A percentile compares a stretch with the other conserved stretches of the same genome.
These are phyloP conservation scores for Pontederia paniculata DNA, from an alignment of 176 grass and related monocot species.

Conservation along the genomic window DNA sequence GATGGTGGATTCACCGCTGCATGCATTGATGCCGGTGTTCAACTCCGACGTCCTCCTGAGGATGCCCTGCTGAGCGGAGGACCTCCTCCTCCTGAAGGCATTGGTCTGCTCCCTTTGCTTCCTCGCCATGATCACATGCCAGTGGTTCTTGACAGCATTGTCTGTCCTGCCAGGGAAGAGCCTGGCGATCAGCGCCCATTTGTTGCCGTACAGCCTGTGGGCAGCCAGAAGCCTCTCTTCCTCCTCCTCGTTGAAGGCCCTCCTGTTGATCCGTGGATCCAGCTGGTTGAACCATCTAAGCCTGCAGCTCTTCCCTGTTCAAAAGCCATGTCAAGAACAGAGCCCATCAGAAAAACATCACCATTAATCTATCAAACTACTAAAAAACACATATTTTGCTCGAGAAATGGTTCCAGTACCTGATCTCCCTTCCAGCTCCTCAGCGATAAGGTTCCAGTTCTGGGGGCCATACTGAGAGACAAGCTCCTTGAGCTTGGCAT, in stretches of 20 bases:
- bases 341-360: not conserved
- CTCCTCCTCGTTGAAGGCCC: constrained; percentile 19
- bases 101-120: constrained; percentile 17
- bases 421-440: constrained; percentile 20
- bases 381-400: not conserved
- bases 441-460: constrained; percentile 25
- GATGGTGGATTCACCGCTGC: constrained; percentile 18
- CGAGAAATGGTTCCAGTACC: constrained; percentile 6
- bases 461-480: constrained; percentile 18
- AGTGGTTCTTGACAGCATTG: constrained; percentile 29
- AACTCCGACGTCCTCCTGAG: not conserved
- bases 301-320: constrained; percentile 22
- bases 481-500: constrained; percentile 17
- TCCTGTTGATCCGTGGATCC: constrained; percentile 25
- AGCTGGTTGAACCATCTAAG: constrained; percentile 28
- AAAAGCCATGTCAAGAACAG: not conserved
- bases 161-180: constrained; percentile 24
- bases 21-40: constrained; percentile 5
- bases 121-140: constrained; percentile 28
- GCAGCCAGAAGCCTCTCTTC: constrained; percentile 20
- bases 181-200: constrained; percentile 21
- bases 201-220: constrained; percentile 23
- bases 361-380: not conserved
- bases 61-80: not conserved
- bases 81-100: constrained; percentile 6